Percentiles rank a stretch among this genome's conserved stretches.
Conservation (phyloP, 2,329 filamentous ascomycete genomes). For the Gliomastix tumulicola region DNA sequence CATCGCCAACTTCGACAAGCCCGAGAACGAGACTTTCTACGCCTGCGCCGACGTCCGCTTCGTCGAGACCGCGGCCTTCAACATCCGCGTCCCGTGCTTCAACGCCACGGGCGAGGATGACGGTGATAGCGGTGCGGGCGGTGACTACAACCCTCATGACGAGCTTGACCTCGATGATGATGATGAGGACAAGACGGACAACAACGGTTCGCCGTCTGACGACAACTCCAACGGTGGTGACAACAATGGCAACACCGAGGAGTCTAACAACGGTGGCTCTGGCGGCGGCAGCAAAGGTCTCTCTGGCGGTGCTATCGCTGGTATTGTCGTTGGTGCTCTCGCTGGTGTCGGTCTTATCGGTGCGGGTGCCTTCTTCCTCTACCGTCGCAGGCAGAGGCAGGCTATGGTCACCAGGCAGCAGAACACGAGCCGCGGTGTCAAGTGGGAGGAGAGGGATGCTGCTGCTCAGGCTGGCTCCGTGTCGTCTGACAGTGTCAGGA, state of each 20-base stretch:
- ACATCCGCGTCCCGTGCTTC: conserved; percentile 30
- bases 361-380: conserved; percentile 52
- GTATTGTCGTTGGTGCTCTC: conserved; percentile 65
- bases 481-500: conserved; percentile 10
- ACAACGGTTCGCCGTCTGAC: conserved; percentile 8
- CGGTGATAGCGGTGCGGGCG: conserved; percentile 9
- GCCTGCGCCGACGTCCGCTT: conserved; percentile 42
- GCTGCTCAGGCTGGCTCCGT: conserved; percentile 9
- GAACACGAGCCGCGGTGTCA: conserved; percentile 13
- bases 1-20: conserved; percentile 32
- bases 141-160: conserved; percentile 5
- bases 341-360: conserved; percentile 53
- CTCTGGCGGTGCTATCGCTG: conserved; percentile 65
- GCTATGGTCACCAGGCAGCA: conserved; percentile 13
- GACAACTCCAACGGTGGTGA: conserved; percentile 9
- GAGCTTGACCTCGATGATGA: conserved; percentile 3
- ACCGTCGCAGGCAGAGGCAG: conserved; percentile 20
- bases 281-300: conserved; percentile 28
- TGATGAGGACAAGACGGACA: conserved; percentile 7
- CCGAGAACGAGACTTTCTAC: conserved; percentile 37
- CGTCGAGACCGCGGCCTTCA: conserved; percentile 25
- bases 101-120: conserved; percentile 27
- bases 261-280: conserved; percentile 9
- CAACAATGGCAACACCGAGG: conserved; percentile 7
- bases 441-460: conserved; percentile 11